Evolutionary conservation across 441 rosid species (phyloP), one percentile per base, ranked within the genome.

Genomic region (Euphorbia celastroides): DNA sequence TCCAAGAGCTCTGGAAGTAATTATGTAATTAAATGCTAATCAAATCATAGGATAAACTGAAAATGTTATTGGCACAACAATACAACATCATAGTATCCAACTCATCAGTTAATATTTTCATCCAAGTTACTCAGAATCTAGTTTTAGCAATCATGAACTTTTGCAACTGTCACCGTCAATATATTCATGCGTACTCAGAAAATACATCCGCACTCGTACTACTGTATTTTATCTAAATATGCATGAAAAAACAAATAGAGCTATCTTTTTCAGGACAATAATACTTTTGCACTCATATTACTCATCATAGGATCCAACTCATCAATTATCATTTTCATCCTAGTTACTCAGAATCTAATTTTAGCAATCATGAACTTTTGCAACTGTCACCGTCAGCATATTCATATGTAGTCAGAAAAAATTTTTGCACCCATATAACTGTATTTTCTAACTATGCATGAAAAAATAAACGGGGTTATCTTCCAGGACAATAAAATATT

Each of bases 1-100:
- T 86, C 89, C 91, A 86, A 42, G 88, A 88, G 70, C 84, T 84
- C 94, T 88, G 80, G 57, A 65, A 65, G 60, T 54, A 27, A 71
- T 52, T 38, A 27, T 19, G 10, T 31, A 20, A 59, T 20, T 20
- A 55, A 50, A 41, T 12, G 61, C 23, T 38, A 25, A 44, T 23
- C 41, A 41, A 41, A 26, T 17, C 25, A 26, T 17, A 59, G 19
- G n/a, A 42, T 16, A 17, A 41, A 38, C 46, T 46, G 64, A 61
- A 38, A 44, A 25, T 51, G 61, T 17, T 55, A 26, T 31, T 31
- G 36, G 46, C 46, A 36, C 2, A 38, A 19, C 42, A 50, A 36
- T 38, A 36, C 2, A 38, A 19, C 42, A 50, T 19, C 62, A 69
- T 14, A 28, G 11, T 34, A 5, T 30, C 44, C n/a, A 62, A 28